Percentiles rank a stretch among this genome's conserved stretches.
Evolutionary conservation across 2,329 filamentous ascomycete genomes (phyloP).

Genomic region (Botrytis squamosa): DNA sequence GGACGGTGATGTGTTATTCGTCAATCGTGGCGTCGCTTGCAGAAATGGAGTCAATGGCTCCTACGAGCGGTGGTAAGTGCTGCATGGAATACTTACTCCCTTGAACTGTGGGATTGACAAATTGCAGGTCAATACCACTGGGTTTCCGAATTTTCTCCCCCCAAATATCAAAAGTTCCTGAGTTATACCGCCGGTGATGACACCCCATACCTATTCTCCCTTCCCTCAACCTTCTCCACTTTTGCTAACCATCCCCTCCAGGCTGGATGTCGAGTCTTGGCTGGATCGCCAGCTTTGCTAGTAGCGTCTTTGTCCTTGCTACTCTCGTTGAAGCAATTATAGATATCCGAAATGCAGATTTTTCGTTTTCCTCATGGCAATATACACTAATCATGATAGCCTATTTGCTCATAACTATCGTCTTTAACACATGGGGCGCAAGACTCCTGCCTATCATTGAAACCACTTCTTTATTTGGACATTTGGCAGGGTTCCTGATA

Average conservation of each 20-base stretch:
- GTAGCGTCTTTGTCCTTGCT: conserved; percentile 45
- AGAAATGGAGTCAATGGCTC: conserved; percentile 36
- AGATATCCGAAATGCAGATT: conserved; percentile 39
- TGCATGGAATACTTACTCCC: background rate
- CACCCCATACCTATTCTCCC: background rate
- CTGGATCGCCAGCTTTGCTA: conserved; percentile 47
- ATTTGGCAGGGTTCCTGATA: conserved; percentile 46
- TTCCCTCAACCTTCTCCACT: background rate
- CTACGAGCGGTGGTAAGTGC: conserved; percentile 29
- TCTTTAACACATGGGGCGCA: conserved; percentile 48
- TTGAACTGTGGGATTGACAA: conserved; percentile 39
- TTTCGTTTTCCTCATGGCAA: conserved; percentile 44
- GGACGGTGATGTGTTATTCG: conserved; percentile 38
- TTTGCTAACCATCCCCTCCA: conserved; percentile 24
- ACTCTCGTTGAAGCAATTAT: conserved; percentile 47
- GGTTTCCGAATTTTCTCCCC: conserved; percentile 54
- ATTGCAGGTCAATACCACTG: conserved; percentile 55
- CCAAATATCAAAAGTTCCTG: conserved; percentile 49
- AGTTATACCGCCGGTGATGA: conserved; percentile 50
- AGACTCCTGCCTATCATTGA: conserved; percentile 45
- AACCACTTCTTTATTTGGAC: conserved; percentile 45
- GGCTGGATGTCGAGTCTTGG: conserved; percentile 49
- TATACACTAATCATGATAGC: conserved; percentile 46
- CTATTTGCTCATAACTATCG: conserved; percentile 43
- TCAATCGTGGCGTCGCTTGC: conserved; percentile 33